A percentile compares a stretch with the other conserved stretches of the same genome.
Conservation (phyloP, 1,284 basidiomycete genomes). For the Xerocomus amazonicus region DNA sequence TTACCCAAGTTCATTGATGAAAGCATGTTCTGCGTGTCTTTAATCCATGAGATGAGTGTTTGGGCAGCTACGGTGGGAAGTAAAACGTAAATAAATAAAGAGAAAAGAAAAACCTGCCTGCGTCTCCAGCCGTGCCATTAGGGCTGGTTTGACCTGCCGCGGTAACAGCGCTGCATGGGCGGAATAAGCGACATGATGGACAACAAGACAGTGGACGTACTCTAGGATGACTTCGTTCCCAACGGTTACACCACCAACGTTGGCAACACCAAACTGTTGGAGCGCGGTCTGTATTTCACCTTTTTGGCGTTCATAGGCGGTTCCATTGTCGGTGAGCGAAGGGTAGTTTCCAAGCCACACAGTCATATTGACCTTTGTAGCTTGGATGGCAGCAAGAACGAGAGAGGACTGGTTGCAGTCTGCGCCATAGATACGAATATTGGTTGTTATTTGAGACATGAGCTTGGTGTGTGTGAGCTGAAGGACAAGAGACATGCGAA, state of each 20-base stretch:
- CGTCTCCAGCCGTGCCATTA: slow-evolving; percentile 55
- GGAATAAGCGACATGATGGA: slow-evolving; percentile 3
- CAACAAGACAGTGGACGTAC: slow-evolving; percentile 37
- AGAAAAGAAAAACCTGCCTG: slow-evolving; percentile 39
- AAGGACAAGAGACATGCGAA: neutral
- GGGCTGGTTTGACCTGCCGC: slow-evolving; percentile 37
- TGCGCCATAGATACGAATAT: slow-evolving; percentile 55
- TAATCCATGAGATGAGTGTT: slow-evolving; percentile 62
- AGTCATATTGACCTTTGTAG: slow-evolving; percentile 84
- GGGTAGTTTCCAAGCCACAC: slow-evolving; percentile 86
- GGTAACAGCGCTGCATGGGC: slow-evolving; percentile 49
- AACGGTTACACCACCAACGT: slow-evolving; percentile 79
- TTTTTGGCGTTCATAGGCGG: slow-evolving; percentile 73
- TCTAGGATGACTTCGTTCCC: slow-evolving; percentile 84
- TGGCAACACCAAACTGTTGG: slow-evolving; percentile 71
- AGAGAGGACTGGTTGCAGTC: slow-evolving; percentile 58
- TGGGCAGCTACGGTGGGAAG: slow-evolving; percentile 26
- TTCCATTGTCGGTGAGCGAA: slow-evolving; percentile 55
- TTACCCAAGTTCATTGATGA: slow-evolving; percentile 49
- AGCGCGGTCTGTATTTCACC: slow-evolving; percentile 65
- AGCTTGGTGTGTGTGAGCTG: slow-evolving; percentile 35
- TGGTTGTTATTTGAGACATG: slow-evolving; percentile 55
- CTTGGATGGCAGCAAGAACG: slow-evolving; percentile 76
- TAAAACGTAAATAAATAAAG: slow-evolving; percentile 1
- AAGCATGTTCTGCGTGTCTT: slow-evolving; percentile 59